Evolutionary conservation across 148 eudicot genomes (phyloP).

Genomic region (Cornus kousa): DNA sequence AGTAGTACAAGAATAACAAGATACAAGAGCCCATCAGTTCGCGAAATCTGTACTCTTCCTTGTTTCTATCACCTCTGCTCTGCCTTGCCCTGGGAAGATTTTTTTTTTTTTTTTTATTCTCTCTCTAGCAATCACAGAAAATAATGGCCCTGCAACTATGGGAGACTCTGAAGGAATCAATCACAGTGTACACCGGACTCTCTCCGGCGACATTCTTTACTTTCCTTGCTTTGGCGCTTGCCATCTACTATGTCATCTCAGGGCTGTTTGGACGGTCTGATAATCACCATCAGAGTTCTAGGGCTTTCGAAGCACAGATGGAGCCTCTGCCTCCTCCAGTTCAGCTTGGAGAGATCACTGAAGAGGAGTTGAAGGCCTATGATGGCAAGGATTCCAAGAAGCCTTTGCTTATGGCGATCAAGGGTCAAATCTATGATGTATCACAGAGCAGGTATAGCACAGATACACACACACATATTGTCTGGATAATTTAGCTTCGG

Average conservation of each 20-base stretch:
- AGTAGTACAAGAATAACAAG: no score
- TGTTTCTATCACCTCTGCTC: neutral
- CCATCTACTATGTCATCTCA: constrained; percentile 60
- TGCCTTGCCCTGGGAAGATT: no score
- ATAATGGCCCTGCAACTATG: constrained; percentile 68
- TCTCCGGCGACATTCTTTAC: constrained; percentile 80
- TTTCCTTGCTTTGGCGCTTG: constrained; percentile 56
- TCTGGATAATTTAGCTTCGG: neutral
- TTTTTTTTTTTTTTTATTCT: neutral
- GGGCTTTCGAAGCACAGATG: constrained; percentile 36
- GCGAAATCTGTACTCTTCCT: neutral
- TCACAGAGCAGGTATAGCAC: constrained; percentile 81
- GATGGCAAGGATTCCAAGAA: constrained; percentile 75
- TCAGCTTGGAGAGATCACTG: constrained; percentile 81
- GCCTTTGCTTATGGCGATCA: constrained; percentile 93
- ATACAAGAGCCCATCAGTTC: neutral
- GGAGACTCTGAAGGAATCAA: constrained; percentile 68
- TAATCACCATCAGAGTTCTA: constrained; percentile 19
- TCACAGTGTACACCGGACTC: constrained; percentile 72
- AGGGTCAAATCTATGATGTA: constrained; percentile 98
- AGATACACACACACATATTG: neutral
- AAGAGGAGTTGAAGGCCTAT: constrained; percentile 60
- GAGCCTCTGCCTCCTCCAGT: constrained; percentile 87
- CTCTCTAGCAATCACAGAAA: neutral
- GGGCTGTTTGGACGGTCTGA: constrained; percentile 51